These are phyloP conservation scores for Afroboletus lepidellus DNA, from an alignment of 1,284 basidiomycete genomes.

Conservation along the genomic window DNA sequence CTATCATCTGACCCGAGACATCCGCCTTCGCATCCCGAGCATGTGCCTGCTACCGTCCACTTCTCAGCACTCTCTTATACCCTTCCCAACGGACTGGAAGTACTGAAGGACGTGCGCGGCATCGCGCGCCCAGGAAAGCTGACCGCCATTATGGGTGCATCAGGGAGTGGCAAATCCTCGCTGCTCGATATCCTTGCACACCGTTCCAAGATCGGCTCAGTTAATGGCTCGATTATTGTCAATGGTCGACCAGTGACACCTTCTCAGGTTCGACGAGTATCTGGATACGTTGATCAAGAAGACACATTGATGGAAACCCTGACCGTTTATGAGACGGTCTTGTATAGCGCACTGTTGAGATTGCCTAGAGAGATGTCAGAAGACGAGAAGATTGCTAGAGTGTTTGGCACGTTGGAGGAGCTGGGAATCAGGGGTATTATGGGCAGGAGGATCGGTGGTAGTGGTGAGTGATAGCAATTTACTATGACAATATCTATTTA, in stretches of 20 bases:
- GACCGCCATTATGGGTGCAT: constrained; percentile 94
- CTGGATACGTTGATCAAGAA: constrained; percentile 97
- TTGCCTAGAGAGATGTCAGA: constrained; percentile 93
- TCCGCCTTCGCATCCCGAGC: constrained; percentile 54
- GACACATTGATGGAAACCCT: constrained; percentile 95
- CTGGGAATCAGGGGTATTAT: constrained; percentile 91
- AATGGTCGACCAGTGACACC: constrained; percentile 83
- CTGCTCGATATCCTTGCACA: constrained; percentile 94
- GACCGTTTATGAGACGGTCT: constrained; percentile 95
- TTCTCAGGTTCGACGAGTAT: constrained; percentile 78
- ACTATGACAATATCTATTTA: neutral
- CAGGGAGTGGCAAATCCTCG: constrained; percentile 95
- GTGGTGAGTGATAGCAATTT: constrained; percentile 47
- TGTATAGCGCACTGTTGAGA: constrained; percentile 89
- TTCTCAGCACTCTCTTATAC: constrained; percentile 85
- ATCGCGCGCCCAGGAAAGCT: constrained; percentile 84
- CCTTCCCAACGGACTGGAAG: constrained; percentile 59
- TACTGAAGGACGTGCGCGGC: constrained; percentile 82
- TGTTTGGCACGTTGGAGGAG: constrained; percentile 95
- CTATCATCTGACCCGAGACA: constrained; percentile 31
- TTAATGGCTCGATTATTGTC: constrained; percentile 76
- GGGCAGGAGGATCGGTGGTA: constrained; percentile 86
- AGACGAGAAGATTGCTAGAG: constrained; percentile 91
- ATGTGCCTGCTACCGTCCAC: constrained; percentile 89
- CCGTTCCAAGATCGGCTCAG: constrained; percentile 80